phyloP scores from a whole-genome alignment of 257 asterid species.

The Avicennia marina region DNA sequence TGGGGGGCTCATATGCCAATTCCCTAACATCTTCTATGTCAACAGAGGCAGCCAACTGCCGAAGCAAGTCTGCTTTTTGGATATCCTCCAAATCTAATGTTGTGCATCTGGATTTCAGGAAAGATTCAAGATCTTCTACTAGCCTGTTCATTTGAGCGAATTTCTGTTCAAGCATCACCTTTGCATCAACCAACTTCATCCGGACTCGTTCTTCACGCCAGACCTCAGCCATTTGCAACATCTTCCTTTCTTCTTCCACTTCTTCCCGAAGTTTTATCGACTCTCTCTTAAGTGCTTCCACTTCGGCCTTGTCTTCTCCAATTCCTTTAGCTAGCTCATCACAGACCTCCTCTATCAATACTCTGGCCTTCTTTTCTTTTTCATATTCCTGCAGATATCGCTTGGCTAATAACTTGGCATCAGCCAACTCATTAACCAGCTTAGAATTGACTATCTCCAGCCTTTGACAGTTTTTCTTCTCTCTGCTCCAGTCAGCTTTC shows the following conservation, averaged over 20 bases:
- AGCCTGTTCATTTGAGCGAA: conserved; percentile 46
- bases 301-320: conserved; percentile 59
- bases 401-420: conserved; percentile 43
- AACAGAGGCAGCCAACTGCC: conserved; percentile 37
- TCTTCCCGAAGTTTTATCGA: conserved; percentile 48
- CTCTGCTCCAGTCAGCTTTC: conserved; percentile 45
- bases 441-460: conserved; percentile 54
- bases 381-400: conserved; percentile 53
- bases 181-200: conserved; percentile 64
- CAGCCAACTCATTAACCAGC: conserved; percentile 51
- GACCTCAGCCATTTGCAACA: conserved; percentile 77
- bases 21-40: conserved; percentile 46
- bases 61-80: conserved; percentile 38
- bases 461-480: conserved; percentile 54
- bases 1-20: conserved; percentile 47
- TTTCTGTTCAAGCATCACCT: conserved; percentile 61
- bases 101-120: conserved; percentile 24
- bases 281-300: conserved; percentile 48
- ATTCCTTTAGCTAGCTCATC: conserved; percentile 64
- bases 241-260: conserved; percentile 63
- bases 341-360: conserved; percentile 60
- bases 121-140: conserved; percentile 26
- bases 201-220: conserved; percentile 79
- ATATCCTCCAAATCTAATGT: conserved; percentile 29
- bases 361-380: conserved; percentile 54